Base-by-base conservation (phyloP, 1,284 basidiomycete genomes). In the Cerrena zonata region DNA sequence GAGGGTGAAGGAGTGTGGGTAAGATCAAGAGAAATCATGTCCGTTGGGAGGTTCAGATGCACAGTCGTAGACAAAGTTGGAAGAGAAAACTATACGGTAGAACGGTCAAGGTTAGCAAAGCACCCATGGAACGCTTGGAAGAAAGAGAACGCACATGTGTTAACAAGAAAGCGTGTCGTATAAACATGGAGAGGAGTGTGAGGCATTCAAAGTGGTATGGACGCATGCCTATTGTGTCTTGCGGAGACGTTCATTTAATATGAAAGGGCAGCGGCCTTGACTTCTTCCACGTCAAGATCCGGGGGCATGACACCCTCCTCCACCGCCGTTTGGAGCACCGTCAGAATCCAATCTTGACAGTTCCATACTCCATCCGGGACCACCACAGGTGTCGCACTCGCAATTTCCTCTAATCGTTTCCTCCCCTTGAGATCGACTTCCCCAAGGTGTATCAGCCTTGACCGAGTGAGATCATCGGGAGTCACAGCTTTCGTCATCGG, bases 391-490 rank as follows among this genome's bases (percentile, higher is more conserved):
- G 19, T 45, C 7, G 25, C 19, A 26, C 23, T 26, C 22, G 44
- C 44, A 45, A 45, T 45, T 25, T 45, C 44, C 25, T 45, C 44
- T 24, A 45, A 45, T 25, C 44, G 12, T 25, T 34, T 25, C 27
- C 44, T 5, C 21, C 27, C 27, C 7, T 12, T 25, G n/a, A 45
- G 44, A 15, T 15, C 23, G 22, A 45, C 22, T 12, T 34, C 27
- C n/a, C 44, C 44, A 18, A 45, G 27, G 4, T 12, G 44, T 7
- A 45, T 45, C 25, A 45, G 30, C 11, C 44, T 22, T n/a, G 44
- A 45, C 27, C 27, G 24, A 3, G 19, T 34, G 23, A 45, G n/a
- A 4, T 30, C 27, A 45, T 45, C 44, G 15, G 22, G n/a, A 12
- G 44, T 34, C 23, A 30, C 24, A 4, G 27, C 22, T 27, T 45